A percentile compares a stretch with the other conserved stretches of the same genome.
Evolutionary conservation across 2,329 filamentous ascomycete genomes (phyloP).

Genomic region (Nannizzia gypsea): DNA sequence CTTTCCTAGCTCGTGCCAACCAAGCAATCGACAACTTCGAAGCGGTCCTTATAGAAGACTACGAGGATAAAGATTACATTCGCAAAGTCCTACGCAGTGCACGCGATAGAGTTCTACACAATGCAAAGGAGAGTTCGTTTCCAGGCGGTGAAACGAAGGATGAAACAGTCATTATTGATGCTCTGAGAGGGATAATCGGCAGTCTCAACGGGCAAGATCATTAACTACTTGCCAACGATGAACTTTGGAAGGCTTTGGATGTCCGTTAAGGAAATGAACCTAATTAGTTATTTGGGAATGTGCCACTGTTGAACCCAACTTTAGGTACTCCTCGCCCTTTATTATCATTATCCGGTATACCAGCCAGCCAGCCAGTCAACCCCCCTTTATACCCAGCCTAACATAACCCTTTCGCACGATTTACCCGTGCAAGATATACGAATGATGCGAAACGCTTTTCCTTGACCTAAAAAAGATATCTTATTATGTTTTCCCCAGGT

Average conservation of each 20-base stretch:
- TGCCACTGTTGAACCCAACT: neutral
- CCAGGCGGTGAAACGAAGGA: conserved; percentile 34
- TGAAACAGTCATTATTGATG: conserved; percentile 33
- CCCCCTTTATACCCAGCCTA: neutral
- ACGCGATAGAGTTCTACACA: conserved; percentile 30
- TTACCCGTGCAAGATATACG: neutral
- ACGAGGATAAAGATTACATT: conserved; percentile 36
- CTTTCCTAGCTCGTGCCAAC: conserved; percentile 31
- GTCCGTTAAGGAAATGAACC: neutral
- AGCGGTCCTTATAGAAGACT: conserved; percentile 34
- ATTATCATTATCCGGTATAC: neutral
- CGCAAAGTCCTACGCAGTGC: conserved; percentile 34
- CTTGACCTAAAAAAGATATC: neutral
- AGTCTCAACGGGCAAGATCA: conserved; percentile 21
- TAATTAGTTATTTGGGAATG: neutral
- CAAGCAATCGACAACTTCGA: conserved; percentile 37
- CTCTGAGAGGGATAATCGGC: conserved; percentile 29
- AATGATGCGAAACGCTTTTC: conserved; percentile 1
- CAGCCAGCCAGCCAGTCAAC: neutral
- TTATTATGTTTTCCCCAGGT: neutral
- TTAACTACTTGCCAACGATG: neutral
- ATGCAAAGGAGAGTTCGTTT: conserved; percentile 32
- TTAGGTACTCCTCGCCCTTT: too few relatives aligned
- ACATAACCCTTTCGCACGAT: neutral
- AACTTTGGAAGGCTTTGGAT: neutral